phyloP scores from a whole-genome alignment of 2,329 filamentous ascomycete genomes.

The Aspergillus bombycis region DNA sequence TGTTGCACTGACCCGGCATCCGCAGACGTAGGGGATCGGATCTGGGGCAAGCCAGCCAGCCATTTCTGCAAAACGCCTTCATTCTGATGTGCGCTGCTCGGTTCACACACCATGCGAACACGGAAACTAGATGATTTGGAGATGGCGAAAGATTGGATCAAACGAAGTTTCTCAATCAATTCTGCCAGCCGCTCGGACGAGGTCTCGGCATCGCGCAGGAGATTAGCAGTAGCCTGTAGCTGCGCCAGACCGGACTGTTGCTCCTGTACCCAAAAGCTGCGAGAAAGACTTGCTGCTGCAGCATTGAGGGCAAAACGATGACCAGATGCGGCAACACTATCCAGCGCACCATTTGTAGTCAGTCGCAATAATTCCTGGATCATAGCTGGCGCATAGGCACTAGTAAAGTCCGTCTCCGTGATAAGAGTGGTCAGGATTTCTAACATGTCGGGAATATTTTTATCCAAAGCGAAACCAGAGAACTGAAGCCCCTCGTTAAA shows the following conservation, averaged over 20 bases:
- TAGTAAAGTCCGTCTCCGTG: constrained; percentile 86
- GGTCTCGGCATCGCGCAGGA: constrained; percentile 69
- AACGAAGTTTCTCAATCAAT: constrained; percentile 79
- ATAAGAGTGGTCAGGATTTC: constrained; percentile 79
- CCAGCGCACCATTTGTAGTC: constrained; percentile 85
- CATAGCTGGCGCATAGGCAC: constrained; percentile 75
- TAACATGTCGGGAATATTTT: constrained; percentile 89
- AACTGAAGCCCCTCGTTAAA: constrained; percentile 83
- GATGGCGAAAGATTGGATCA: constrained; percentile 79
- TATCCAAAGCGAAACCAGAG: constrained; percentile 83
- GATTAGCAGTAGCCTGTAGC: constrained; percentile 77
- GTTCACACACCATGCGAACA: constrained; percentile 82
- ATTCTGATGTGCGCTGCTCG: constrained; percentile 71
- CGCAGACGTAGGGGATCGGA: constrained; percentile 40
- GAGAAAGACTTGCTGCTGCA: constrained; percentile 77
- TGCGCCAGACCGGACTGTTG: constrained; percentile 91
- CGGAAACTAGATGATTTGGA: constrained; percentile 70
- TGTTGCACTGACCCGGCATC: constrained; percentile 33
- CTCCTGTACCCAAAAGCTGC: constrained; percentile 72
- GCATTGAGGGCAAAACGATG: constrained; percentile 84
- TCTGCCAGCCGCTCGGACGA: constrained; percentile 71
- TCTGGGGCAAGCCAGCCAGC: constrained; percentile 61
- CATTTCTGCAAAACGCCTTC: constrained; percentile 72
- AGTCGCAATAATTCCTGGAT: constrained; percentile 86
- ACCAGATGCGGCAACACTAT: constrained; percentile 86